These are phyloP conservation scores for Naganishia sp. DNA, from an alignment of 1,284 basidiomycete genomes.

Conservation along the genomic window DNA sequence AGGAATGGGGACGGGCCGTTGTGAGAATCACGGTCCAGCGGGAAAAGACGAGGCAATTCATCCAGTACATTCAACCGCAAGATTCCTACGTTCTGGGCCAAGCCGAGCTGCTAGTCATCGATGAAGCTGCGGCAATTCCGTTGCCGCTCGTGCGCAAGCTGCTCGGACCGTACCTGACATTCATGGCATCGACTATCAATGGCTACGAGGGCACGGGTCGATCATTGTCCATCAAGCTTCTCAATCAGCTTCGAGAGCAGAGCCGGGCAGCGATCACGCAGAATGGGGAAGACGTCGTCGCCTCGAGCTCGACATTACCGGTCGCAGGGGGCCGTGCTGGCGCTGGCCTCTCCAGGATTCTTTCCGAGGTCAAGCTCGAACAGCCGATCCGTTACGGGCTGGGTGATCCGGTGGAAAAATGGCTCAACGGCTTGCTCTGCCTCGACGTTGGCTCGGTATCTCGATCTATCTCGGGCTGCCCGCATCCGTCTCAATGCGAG, in stretches of 20 bases:
- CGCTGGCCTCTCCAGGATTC: slow-evolving; percentile 63
- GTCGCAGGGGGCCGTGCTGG: slow-evolving; percentile 48
- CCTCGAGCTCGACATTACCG: slow-evolving; percentile 34
- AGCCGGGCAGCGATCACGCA: slow-evolving; percentile 63
- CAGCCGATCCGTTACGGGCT: slow-evolving; percentile 91
- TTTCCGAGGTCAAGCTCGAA: slow-evolving; percentile 92
- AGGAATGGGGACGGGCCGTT: slow-evolving; percentile 93
- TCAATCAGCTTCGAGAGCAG: slow-evolving; percentile 91
- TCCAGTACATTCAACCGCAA: slow-evolving; percentile 98
- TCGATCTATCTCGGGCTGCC: slow-evolving; percentile 71
- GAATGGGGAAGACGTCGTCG: slow-evolving; percentile 56
- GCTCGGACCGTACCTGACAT: slow-evolving; percentile 95
- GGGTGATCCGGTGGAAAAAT: slow-evolving; percentile 88
- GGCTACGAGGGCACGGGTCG: slow-evolving; percentile 99
- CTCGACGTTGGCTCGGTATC: slow-evolving; percentile 82
- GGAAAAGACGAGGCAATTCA: slow-evolving; percentile 81
- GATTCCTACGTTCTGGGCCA: slow-evolving; percentile 96
- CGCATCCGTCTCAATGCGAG: slow-evolving; percentile 91
- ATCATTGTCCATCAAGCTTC: slow-evolving; percentile 93
- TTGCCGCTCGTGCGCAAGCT: slow-evolving; percentile 91
- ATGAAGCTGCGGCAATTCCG: slow-evolving; percentile 97
- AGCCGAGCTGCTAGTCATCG: slow-evolving; percentile 96
- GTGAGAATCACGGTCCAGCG: slow-evolving; percentile 95
- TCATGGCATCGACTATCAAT: slow-evolving; percentile 98
- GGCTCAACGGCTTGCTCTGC: slow-evolving; percentile 90